These are phyloP conservation scores for Fermentozyma sake DNA, from an alignment of 1,139 yeast genomes.

Conservation along the genomic window DNA sequence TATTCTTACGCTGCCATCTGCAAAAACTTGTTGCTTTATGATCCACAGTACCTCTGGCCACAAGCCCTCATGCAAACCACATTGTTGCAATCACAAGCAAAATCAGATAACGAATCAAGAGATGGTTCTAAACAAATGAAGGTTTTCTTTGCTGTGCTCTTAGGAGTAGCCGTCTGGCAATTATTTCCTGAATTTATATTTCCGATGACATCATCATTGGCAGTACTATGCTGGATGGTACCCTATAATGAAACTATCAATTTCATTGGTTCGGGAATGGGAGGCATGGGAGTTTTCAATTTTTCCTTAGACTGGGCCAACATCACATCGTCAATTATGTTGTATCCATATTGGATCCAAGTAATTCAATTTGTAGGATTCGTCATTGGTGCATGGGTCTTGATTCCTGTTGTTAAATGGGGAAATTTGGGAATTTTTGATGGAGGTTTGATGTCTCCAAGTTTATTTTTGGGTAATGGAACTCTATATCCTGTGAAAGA, in stretches of 20 bases:
- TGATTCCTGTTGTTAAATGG: slow-evolving; percentile 17
- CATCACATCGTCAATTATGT: slow-evolving; percentile 15
- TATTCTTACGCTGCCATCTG: slow-evolving; percentile 19
- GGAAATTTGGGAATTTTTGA: slow-evolving; percentile 9
- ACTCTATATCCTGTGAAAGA: slow-evolving; percentile 12
- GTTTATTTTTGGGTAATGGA: slow-evolving; percentile 13
- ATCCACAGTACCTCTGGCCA: slow-evolving; percentile 15
- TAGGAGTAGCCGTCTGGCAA: slow-evolving; percentile 26
- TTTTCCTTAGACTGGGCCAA: slow-evolving; percentile 19
- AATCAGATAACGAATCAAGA: slow-evolving; percentile 7
- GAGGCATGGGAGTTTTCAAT: slow-evolving; percentile 20
- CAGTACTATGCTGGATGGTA: slow-evolving; percentile 18
- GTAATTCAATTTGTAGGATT: slow-evolving; percentile 17
- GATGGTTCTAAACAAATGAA: slow-evolving; percentile 13
- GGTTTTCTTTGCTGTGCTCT: slow-evolving; percentile 21
- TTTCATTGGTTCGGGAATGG: slow-evolving; percentile 19
- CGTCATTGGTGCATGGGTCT: slow-evolving; percentile 16
- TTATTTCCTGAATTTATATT: slow-evolving; percentile 16
- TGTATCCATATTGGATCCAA: slow-evolving; percentile 20
- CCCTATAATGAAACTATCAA: slow-evolving; percentile 12
- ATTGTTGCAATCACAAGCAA: slow-evolving; percentile 14
- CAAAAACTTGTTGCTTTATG: slow-evolving; percentile 12
- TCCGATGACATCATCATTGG: slow-evolving; percentile 16
- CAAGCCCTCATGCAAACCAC: slow-evolving; percentile 19
- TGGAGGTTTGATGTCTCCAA: slow-evolving; percentile 15